Percentiles rank a stretch among this genome's conserved stretches.
phyloP scores from a whole-genome alignment of 2,329 filamentous ascomycete species.

The Ascochyta rabiei region DNA sequence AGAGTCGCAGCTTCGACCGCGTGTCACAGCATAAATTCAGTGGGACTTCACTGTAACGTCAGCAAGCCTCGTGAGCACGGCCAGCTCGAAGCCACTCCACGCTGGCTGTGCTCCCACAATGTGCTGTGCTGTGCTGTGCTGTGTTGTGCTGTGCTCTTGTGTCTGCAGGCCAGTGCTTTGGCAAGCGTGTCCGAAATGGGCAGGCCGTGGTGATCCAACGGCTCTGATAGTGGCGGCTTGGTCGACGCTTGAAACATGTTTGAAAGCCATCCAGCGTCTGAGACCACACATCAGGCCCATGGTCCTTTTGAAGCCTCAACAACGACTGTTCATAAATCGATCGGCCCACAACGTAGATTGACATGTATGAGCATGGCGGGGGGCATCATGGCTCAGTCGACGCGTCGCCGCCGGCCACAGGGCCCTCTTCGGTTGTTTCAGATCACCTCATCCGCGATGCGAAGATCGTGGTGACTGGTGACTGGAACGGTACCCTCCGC shows the following conservation, averaged over 20 bases:
- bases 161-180: slow-evolving; percentile 6
- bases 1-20: slow-evolving; percentile 10
- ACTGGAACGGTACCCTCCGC: slow-evolving; percentile 28
- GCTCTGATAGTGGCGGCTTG: slow-evolving; percentile 18
- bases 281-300: slow-evolving; percentile 10
- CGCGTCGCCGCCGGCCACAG: slow-evolving; percentile 22
- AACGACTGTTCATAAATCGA: slow-evolving; percentile 17
- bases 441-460: slow-evolving; percentile 17
- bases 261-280: slow-evolving; percentile 19
- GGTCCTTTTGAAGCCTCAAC: slow-evolving; percentile 9
- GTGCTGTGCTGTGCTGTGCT: slow-evolving; percentile 16
- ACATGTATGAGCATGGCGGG: slow-evolving; percentile 29
- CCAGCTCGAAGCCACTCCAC: slow-evolving; percentile 11
- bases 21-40: slow-evolving; percentile 13
- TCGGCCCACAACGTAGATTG: slow-evolving; percentile 21
- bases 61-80: slow-evolving; percentile 10
- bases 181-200: slow-evolving; percentile 18
- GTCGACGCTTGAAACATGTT: slow-evolving; percentile 22
- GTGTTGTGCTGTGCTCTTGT: slow-evolving; percentile 19
- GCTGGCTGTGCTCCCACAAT: slow-evolving; percentile 16
- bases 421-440: slow-evolving; percentile 39
- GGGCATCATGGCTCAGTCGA: slow-evolving; percentile 11
- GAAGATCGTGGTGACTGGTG: slow-evolving; percentile 33
- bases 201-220: slow-evolving; percentile 17
- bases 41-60: slow-evolving; percentile 19